A percentile compares a stretch with the other conserved stretches of the same genome.
Conservation (phyloP, 2,329 filamentous ascomycete genomes). For the Colletotrichum chrysophilum region DNA sequence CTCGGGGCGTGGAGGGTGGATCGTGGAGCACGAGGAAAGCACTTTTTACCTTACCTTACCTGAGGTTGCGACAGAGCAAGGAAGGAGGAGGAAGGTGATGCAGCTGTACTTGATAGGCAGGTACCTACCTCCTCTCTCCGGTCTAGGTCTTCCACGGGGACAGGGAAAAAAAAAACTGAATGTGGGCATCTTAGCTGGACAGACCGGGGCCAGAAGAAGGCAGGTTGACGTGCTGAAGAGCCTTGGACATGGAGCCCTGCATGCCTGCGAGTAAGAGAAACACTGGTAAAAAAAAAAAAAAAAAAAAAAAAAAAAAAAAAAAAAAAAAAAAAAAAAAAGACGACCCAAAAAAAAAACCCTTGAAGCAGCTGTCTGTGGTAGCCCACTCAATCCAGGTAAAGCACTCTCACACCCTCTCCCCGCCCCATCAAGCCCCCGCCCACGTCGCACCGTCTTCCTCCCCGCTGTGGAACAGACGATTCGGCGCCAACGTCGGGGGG, state of each 20-base stretch:
- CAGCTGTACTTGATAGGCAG: neutral
- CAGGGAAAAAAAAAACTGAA: neutral
- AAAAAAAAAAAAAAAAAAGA: neutral
- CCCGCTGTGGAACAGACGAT: slow-evolving; percentile 18
- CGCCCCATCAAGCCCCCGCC: slow-evolving; percentile 1
- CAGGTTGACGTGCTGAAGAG: slow-evolving; percentile 10
- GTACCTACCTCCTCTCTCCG: neutral
- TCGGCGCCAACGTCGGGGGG: slow-evolving; percentile 16
- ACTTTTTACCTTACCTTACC: neutral
- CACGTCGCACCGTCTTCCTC: neutral
- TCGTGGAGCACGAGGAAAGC: neutral
- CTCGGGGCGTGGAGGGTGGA: neutral
- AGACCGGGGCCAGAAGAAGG: neutral
- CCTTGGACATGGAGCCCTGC: neutral
- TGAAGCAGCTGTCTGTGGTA: neutral
- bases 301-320: too few species aligned
- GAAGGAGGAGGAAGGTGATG: neutral
- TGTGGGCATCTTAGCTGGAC: neutral
- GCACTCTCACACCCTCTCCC: neutral
- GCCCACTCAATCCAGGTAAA: neutral
- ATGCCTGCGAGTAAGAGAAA: neutral
- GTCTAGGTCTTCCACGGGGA: neutral
- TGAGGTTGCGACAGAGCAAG: neutral
- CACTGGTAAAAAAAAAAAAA: neutral
- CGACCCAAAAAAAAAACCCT: neutral